Evolutionary conservation across 2,329 filamentous ascomycete species (phyloP).

Genomic region (Aotearoamyces nothofagi): DNA sequence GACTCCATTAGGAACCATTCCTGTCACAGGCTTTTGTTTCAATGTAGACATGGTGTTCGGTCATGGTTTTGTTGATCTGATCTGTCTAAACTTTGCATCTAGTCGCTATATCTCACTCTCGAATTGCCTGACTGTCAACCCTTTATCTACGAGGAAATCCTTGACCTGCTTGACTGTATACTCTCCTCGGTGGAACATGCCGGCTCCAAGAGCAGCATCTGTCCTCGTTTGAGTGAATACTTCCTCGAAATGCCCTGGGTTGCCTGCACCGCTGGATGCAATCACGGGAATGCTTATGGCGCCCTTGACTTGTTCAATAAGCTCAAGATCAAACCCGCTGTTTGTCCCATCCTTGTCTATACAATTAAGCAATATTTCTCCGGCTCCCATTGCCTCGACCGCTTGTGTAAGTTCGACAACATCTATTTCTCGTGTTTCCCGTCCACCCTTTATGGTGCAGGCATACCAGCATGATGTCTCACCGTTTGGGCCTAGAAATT

Average conservation of each 20-base stretch:
- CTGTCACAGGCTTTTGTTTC: too few species aligned
- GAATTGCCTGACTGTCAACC: constrained; percentile 64
- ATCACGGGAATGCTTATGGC: constrained; percentile 86
- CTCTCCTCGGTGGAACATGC: constrained; percentile 94
- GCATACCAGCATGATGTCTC: constrained; percentile 90
- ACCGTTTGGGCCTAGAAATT: constrained; percentile 54
- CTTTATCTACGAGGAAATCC: constrained; percentile 55
- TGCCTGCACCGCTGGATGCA: constrained; percentile 82
- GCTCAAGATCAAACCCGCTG: constrained; percentile 83
- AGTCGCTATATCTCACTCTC: too few species aligned
- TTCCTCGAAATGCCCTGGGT: constrained; percentile 75
- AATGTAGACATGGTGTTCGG: too few species aligned
- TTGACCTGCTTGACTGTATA: constrained; percentile 94
- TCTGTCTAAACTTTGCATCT: too few species aligned
- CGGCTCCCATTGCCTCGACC: constrained; percentile 89
- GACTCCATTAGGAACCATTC: too few species aligned
- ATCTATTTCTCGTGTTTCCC: constrained; percentile 87
- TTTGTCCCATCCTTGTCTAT: constrained; percentile 96
- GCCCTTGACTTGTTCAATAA: constrained; percentile 78
- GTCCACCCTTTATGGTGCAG: constrained; percentile 89
- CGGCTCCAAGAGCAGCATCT: constrained; percentile 86
- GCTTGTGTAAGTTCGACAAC: constrained; percentile 77
- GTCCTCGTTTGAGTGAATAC: constrained; percentile 77
- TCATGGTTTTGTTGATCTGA: too few species aligned
- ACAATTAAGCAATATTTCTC: constrained; percentile 91